These are phyloP conservation scores for Gliomastix tumulicola DNA, from an alignment of 2,329 filamentous ascomycete species.

Conservation along the genomic window DNA sequence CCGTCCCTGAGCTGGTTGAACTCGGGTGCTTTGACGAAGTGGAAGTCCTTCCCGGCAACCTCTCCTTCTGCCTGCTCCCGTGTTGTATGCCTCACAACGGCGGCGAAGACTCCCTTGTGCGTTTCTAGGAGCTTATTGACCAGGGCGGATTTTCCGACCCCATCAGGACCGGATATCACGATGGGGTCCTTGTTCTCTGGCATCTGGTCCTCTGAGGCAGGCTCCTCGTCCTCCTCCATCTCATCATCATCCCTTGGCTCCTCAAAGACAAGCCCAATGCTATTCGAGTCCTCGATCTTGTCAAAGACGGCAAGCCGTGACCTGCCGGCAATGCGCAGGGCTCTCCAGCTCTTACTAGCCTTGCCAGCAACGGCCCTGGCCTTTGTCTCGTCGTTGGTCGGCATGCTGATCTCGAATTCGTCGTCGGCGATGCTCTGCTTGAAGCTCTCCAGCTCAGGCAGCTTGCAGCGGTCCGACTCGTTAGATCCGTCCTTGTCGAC, in stretches of 20 bases:
- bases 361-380: constrained; percentile 59
- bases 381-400: constrained; percentile 54
- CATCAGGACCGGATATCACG: constrained; percentile 60
- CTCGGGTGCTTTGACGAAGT: constrained; percentile 48
- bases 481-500: constrained; percentile 53
- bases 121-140: constrained; percentile 55
- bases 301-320: constrained; percentile 74
- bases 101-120: constrained; percentile 58
- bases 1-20: constrained; percentile 54
- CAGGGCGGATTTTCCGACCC: constrained; percentile 57
- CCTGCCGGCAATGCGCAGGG: constrained; percentile 71
- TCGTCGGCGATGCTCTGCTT: constrained; percentile 68
- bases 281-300: constrained; percentile 77
- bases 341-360: constrained; percentile 85
- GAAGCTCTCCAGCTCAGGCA: constrained; percentile 66
- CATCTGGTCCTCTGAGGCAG: constrained; percentile 23
- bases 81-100: constrained; percentile 48
- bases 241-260: constrained; percentile 33
- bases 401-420: constrained; percentile 82
- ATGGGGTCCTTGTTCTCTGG: constrained; percentile 48
- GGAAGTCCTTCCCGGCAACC: constrained; percentile 40
- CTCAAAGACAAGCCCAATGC: constrained; percentile 52
- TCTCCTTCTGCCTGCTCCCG: constrained; percentile 42
- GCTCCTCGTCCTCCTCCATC: constrained; percentile 22
- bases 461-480: constrained; percentile 52